Evolutionary conservation across 2,329 filamentous ascomycete species (phyloP).

Genomic region (Arthrobotrys conoides): DNA sequence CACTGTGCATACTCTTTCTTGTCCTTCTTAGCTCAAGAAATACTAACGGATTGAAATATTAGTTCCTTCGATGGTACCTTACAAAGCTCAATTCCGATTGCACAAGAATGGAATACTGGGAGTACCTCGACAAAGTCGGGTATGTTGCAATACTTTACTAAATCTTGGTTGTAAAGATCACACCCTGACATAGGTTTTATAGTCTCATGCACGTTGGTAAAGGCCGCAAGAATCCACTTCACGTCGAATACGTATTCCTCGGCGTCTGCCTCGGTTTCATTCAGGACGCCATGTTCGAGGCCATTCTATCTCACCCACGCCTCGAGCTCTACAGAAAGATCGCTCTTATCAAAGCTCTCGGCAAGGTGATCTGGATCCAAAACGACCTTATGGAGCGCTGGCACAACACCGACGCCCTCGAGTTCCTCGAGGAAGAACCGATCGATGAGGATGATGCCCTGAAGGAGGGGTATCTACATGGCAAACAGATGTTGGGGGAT

Average conservation of each 20-base stretch:
- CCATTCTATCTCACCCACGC: slow-evolving; percentile 79
- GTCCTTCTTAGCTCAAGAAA: slow-evolving; percentile 70
- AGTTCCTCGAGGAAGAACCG: slow-evolving; percentile 68
- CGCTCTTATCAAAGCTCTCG: slow-evolving; percentile 80
- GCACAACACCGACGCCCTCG: slow-evolving; percentile 79
- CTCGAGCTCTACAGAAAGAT: slow-evolving; percentile 79
- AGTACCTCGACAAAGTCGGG: slow-evolving; percentile 87
- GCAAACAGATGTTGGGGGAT: slow-evolving; percentile 73
- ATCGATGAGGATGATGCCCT: slow-evolving; percentile 69
- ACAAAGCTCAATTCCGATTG: slow-evolving; percentile 82
- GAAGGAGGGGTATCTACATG: slow-evolving; percentile 76
- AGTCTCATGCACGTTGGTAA: slow-evolving; percentile 69
- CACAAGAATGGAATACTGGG: slow-evolving; percentile 82
- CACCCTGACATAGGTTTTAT: slow-evolving; percentile 68
- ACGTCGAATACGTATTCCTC: slow-evolving; percentile 86
- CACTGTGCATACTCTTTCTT: slow-evolving; percentile 16
- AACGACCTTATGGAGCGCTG: slow-evolving; percentile 89
- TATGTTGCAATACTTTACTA: slow-evolving; percentile 36
- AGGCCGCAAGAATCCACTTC: slow-evolving; percentile 78
- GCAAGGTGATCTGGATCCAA: slow-evolving; percentile 89
- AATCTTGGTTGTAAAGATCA: slow-evolving; percentile 71
- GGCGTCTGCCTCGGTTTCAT: slow-evolving; percentile 80
- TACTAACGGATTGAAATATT: slow-evolving; percentile 25
- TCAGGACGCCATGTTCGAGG: slow-evolving; percentile 82
- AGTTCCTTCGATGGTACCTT: slow-evolving; percentile 76